Evolutionary conservation across 2,329 filamentous ascomycete genomes (phyloP).

Genomic region (Geosmithia putterillii): DNA sequence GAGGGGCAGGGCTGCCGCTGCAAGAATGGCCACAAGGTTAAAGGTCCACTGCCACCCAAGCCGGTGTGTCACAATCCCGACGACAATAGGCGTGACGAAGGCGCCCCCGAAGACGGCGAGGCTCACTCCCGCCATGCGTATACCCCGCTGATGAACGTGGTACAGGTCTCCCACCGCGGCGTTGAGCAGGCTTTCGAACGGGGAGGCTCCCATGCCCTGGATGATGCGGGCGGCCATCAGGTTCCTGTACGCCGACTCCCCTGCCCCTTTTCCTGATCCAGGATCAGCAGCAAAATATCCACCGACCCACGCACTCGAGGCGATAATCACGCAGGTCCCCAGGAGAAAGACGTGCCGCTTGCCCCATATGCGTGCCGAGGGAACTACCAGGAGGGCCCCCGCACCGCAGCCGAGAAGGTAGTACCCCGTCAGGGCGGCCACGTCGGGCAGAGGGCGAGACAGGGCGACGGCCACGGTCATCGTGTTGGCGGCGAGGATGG

Average conservation of each 20-base stretch:
- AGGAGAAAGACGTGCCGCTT: slow-evolving; percentile 81
- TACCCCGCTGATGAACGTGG: slow-evolving; percentile 73
- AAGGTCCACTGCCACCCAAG: slow-evolving; percentile 85
- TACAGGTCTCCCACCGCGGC: slow-evolving; percentile 83
- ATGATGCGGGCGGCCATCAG: slow-evolving; percentile 69
- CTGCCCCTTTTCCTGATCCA: too few relatives aligned
- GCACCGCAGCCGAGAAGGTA: slow-evolving; percentile 74
- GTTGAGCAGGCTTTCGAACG: slow-evolving; percentile 84
- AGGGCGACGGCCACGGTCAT: slow-evolving; percentile 63
- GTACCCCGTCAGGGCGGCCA: slow-evolving; percentile 77
- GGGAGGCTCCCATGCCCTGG: slow-evolving; percentile 76
- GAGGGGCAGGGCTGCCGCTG: slow-evolving; percentile 54
- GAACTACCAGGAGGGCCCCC: slow-evolving; percentile 75
- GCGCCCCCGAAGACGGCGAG: slow-evolving; percentile 43
- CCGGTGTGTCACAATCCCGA: slow-evolving; percentile 67
- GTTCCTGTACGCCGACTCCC: slow-evolving; percentile 54
- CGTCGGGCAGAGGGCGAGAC: slow-evolving; percentile 52
- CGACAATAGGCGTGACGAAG: slow-evolving; percentile 72
- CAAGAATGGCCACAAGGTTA: slow-evolving; percentile 78
- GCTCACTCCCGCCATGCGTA: slow-evolving; percentile 72
- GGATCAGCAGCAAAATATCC: too few relatives aligned
- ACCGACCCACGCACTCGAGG: slow-evolving; percentile 69
- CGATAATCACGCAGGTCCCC: slow-evolving; percentile 61
- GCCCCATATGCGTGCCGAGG: slow-evolving; percentile 80
- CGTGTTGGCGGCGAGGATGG: slow-evolving; percentile 81